Conservation (phyloP, 1,284 basidiomycete species). For the Apiotrichum gamsii region DNA sequence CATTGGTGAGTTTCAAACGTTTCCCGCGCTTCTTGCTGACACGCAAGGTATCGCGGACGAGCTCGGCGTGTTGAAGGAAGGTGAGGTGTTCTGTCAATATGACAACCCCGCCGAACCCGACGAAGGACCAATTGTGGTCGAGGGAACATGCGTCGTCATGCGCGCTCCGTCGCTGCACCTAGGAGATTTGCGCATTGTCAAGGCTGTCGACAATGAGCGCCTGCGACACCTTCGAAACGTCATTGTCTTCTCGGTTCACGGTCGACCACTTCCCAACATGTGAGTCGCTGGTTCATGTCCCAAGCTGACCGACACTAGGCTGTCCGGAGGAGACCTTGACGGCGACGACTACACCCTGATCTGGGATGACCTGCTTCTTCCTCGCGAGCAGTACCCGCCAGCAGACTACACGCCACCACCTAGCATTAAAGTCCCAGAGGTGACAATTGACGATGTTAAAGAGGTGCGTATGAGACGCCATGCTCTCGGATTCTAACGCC, state of each 20-base stretch:
- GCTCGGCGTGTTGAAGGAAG: slow-evolving; percentile 20
- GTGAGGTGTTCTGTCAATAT: slow-evolving; percentile 31
- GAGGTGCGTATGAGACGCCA: neutral
- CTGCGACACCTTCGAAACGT: slow-evolving; percentile 28
- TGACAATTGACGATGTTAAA: slow-evolving; percentile 20
- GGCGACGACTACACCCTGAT: slow-evolving; percentile 30
- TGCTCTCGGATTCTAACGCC: neutral
- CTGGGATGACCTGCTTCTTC: slow-evolving; percentile 24
- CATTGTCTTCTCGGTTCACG: slow-evolving; percentile 27
- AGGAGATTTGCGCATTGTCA: slow-evolving; percentile 13
- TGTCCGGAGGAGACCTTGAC: slow-evolving; percentile 29
- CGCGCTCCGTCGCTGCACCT: slow-evolving; percentile 24
- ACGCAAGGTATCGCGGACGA: slow-evolving; percentile 28
- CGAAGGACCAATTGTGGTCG: slow-evolving; percentile 11
- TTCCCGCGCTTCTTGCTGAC: neutral
- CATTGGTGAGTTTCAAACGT: slow-evolving; percentile 12
- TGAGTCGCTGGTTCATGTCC: neutral
- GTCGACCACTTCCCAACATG: slow-evolving; percentile 23
- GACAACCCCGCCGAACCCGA: slow-evolving; percentile 10
- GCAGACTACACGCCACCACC: slow-evolving; percentile 13
- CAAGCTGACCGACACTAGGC: slow-evolving; percentile 2
- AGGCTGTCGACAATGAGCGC: slow-evolving; percentile 21
- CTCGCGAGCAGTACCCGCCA: slow-evolving; percentile 5
- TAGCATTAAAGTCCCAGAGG: slow-evolving; percentile 14
- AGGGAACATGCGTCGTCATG: slow-evolving; percentile 23